Conservation (phyloP, 2,329 filamentous ascomycete species). For the Diaporthe sp. region DNA sequence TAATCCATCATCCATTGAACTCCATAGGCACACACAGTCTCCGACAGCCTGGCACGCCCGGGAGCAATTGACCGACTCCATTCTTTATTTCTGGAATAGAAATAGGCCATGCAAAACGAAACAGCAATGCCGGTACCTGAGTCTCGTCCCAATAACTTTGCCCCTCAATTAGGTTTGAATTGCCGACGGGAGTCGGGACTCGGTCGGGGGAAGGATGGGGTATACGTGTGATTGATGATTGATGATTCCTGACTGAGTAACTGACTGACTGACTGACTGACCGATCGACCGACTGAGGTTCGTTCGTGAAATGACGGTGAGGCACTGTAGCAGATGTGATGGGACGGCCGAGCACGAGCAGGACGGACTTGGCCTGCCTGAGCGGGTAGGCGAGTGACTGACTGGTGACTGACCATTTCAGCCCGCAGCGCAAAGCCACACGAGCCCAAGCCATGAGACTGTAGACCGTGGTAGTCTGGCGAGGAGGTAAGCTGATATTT, state of each 20-base stretch:
- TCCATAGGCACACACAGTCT: constrained; percentile 6
- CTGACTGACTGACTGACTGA: not conserved
- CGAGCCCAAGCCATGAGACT: constrained; percentile 6
- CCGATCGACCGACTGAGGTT: not conserved
- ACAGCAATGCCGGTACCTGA: constrained; percentile 1
- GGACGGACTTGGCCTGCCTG: constrained; percentile 12
- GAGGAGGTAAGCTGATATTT: constrained; percentile 14
- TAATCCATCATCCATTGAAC: not conserved
- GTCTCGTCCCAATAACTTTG: not conserved
- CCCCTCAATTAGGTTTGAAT: not conserved
- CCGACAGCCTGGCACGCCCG: not conserved
- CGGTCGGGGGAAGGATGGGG: not conserved
- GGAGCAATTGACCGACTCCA: not conserved
- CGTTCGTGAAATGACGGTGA: constrained; percentile 23
- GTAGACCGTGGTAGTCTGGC: not conserved
- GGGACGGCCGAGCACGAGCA: not conserved
- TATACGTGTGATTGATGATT: not conserved
- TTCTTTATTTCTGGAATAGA: constrained; percentile 6
- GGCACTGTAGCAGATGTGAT: not conserved
- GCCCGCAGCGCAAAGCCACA: constrained; percentile 16
- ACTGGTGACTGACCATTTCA: not conserved
- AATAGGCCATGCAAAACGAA: not conserved
- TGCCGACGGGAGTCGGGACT: constrained; percentile 14
- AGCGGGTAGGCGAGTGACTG: not conserved
- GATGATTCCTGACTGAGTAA: not conserved